Base-by-base conservation (phyloP, 257 asterid genomes). In the Petunia axillaris region DNA sequence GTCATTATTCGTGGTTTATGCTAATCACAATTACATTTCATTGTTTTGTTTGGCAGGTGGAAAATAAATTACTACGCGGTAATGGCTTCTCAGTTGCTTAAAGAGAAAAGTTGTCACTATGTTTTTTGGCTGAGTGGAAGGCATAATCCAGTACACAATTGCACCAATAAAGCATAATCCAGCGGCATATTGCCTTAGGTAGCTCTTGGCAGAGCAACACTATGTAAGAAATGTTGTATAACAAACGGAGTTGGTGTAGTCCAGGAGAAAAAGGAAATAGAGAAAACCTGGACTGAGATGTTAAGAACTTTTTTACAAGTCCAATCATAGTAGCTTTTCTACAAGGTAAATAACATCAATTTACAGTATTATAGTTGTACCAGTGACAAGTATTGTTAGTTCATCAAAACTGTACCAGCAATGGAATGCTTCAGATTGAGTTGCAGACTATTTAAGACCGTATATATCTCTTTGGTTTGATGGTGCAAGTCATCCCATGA, bases 401-500 rank as follows among this genome's bases (percentile, higher is more conserved):
- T 48, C 13, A 14, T 14, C 37, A 14, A 14, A 38, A 6, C 4
- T 13, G 14, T 73, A 13, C 10, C 5, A 16, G 0, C 50, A 38
- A 35, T 75, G 77, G 41, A 75, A 5, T 46, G 66, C 86, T 84
- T 93, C 89, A 77, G 52, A 84, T 66, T 82, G 89, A 63, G 82
- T 79, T 87, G 94, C 79, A 94, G 73, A 9, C 87, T 70, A 64
- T 88, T 89, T 85, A 91, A 82, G 50, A 87, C 81, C 0, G 75
- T 46, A 73, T 86, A 85, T 83, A 93, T 91, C 46, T 89, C 89
- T 2, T 80, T 39, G 10, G 86, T 83, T 8, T 11, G 60, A 76
- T 91, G 89, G 88, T 94, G 98, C 84, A 90, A 82, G 65, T 88
- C 83, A 88, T 92, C 97, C 50, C 97, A 94, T 1, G 99, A 91